These are phyloP conservation scores for Cladosporium phlei DNA, from an alignment of 2,329 filamentous ascomycete species.

Conservation along the genomic window DNA sequence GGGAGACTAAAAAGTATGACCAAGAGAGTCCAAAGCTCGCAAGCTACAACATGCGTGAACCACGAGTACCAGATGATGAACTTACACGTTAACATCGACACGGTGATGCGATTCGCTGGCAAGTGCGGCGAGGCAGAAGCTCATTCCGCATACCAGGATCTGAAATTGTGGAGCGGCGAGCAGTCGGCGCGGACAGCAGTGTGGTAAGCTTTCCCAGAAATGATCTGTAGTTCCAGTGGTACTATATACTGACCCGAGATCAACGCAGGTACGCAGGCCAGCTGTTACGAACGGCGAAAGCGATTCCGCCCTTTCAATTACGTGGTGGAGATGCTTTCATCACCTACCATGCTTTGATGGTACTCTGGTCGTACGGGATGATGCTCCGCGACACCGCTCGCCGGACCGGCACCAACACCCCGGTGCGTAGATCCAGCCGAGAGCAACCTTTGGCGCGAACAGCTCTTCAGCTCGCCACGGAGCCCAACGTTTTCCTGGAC, in stretches of 20 bases:
- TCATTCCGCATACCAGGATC: constrained; percentile 18
- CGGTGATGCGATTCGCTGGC: constrained; percentile 19
- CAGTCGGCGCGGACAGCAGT: constrained; percentile 19
- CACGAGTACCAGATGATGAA: constrained; percentile 20
- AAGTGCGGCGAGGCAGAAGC: constrained; percentile 22
- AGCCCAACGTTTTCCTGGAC: constrained; percentile 14
- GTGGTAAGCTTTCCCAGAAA: constrained; percentile 2
- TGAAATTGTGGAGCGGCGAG: constrained; percentile 17
- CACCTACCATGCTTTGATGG: constrained; percentile 19
- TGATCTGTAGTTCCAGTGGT: neutral
- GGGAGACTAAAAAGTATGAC: constrained; percentile 14
- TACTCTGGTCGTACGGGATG: constrained; percentile 21
- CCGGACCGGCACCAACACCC: constrained; percentile 13
- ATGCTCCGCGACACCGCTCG: constrained; percentile 15
- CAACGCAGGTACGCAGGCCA: constrained; percentile 16
- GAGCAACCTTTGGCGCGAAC: neutral
- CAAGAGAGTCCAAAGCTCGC: neutral
- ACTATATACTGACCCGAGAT: neutral
- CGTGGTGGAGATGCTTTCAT: constrained; percentile 19
- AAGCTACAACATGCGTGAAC: constrained; percentile 12
- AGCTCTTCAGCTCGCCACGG: neutral
- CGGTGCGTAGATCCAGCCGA: neutral
- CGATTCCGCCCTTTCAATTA: constrained; percentile 17
- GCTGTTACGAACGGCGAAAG: constrained; percentile 14
- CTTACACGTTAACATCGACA: constrained; percentile 18